Conservation (phyloP, 1,284 basidiomycete species). For the Irpex rosettiformis region DNA sequence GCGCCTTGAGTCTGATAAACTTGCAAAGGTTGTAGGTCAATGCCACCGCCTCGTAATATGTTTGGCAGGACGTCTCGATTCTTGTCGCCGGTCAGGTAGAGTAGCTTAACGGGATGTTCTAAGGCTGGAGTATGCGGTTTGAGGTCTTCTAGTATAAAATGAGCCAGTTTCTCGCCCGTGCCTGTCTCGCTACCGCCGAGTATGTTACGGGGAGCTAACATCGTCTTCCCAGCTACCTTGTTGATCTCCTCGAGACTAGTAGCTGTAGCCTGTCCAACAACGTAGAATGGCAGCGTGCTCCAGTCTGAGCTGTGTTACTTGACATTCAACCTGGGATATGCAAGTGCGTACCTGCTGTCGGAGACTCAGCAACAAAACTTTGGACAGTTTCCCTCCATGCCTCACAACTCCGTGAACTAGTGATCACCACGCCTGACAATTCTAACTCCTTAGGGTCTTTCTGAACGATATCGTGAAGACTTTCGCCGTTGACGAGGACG, state of each 20-base stretch:
- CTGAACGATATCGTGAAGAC: conserved; percentile 41
- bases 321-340: background rate
- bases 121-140: conserved; percentile 10
- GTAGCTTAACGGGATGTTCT: conserved; percentile 29
- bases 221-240: conserved; percentile 23
- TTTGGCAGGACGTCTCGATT: conserved; percentile 64
- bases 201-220: conserved; percentile 38
- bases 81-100: conserved; percentile 82
- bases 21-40: conserved; percentile 47
- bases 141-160: conserved; percentile 54
- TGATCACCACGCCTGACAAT: conserved; percentile 63
- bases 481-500: conserved; percentile 41
- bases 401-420: conserved; percentile 68
- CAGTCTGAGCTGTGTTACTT: conserved; percentile 32
- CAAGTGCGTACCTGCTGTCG: background rate
- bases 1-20: conserved; percentile 68
- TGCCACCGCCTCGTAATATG: conserved; percentile 43
- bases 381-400: conserved; percentile 52
- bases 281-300: conserved; percentile 65
- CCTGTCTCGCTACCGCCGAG: conserved; percentile 57
- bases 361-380: conserved; percentile 16
- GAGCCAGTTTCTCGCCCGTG: conserved; percentile 61
- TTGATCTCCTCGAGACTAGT: conserved; percentile 39
- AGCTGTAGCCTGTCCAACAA: conserved; percentile 66
- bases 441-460: conserved; percentile 32